Evolutionary conservation across 495 filamentous ascomycete species (phyloP), one percentile per base, ranked within the genome.

Genomic region (Hypoxylon fragiforme): DNA sequence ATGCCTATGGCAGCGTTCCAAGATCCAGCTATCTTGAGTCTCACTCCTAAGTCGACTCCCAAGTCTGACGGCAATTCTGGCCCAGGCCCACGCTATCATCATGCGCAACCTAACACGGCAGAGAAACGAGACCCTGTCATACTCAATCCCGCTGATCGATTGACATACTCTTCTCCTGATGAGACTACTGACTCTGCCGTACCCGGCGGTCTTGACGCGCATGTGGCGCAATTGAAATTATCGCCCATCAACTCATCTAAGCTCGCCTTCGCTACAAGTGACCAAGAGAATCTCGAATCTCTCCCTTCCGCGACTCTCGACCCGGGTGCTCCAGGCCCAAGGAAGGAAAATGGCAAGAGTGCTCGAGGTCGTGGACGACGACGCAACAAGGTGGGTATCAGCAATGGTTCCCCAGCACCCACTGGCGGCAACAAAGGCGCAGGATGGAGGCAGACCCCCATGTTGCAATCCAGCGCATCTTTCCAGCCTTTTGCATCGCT

Each of bases 401-500:
- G 48, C 13, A 50, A 59, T 30, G 56, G 42, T 7, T 54, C 51
- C 6, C 48, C 54, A 3, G 26, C 53, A 15, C 62, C 54, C 34
- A 48, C 51, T 16, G 63, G 63, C 18, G 63, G 63, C 1, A 66
- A 72, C 7, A 79, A 74, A 54, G 79, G 73, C 44, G 86, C 85
- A 51, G 90, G 91, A 22, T 96, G 89, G 90, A 80, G 89, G 56
- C 81, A 92, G 63, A 94, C 90, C 14, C 89, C 90, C 1, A 83
- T 94, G 18, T 76, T 92, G 31, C 86, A 80, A 69, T 83, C 72
- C 22, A 75, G 70, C 8, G 81, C 72, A 18, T 80, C 76, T 1
- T 80, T 77, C 70, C 85, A 77, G 63, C 79, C 70, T 18, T 79
- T 76, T 70, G 72, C 78, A 68, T 71, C 78, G 60, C 66, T 85